phyloP scores from a whole-genome alignment of 2,329 filamentous ascomycete genomes.

The Sclerotinia subarctica region DNA sequence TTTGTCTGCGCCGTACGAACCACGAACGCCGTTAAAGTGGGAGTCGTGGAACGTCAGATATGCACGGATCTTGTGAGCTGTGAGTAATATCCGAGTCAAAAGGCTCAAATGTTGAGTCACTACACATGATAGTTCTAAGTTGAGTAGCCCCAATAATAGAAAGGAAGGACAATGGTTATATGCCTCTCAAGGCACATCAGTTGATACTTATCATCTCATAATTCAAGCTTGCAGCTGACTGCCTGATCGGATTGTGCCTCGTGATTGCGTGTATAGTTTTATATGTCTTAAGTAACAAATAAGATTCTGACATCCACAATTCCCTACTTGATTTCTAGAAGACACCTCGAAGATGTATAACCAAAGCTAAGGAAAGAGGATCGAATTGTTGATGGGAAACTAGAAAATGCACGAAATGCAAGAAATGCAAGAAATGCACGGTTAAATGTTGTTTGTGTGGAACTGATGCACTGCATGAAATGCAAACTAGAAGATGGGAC shows the following conservation, averaged over 20 bases:
- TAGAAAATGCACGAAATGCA: neutral
- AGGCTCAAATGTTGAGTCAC: neutral
- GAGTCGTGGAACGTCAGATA: neutral
- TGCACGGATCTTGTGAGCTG: constrained; percentile 1
- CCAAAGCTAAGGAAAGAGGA: neutral
- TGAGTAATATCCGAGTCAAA: constrained; percentile 10
- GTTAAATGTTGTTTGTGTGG: constrained; percentile 8
- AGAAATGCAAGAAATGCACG: neutral
- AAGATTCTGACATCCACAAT: neutral
- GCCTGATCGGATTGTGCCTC: neutral
- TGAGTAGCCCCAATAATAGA: neutral
- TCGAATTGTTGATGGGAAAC: neutral
- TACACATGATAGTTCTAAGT: neutral
- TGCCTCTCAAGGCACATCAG: neutral
- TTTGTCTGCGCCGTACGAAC: neutral
- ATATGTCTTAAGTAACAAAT: neutral
- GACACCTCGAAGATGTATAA: neutral
- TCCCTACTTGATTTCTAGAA: neutral
- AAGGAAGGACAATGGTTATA: neutral
- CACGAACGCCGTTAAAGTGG: neutral
- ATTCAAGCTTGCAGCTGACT: neutral
- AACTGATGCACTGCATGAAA: constrained; percentile 14
- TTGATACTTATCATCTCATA: neutral
- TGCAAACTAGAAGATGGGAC: neutral
- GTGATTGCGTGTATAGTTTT: neutral